Percentiles rank a stretch among this genome's conserved stretches.
Evolutionary conservation across 2,329 filamentous ascomycete genomes (phyloP).

Genomic region (Aspergillus tubingensis): DNA sequence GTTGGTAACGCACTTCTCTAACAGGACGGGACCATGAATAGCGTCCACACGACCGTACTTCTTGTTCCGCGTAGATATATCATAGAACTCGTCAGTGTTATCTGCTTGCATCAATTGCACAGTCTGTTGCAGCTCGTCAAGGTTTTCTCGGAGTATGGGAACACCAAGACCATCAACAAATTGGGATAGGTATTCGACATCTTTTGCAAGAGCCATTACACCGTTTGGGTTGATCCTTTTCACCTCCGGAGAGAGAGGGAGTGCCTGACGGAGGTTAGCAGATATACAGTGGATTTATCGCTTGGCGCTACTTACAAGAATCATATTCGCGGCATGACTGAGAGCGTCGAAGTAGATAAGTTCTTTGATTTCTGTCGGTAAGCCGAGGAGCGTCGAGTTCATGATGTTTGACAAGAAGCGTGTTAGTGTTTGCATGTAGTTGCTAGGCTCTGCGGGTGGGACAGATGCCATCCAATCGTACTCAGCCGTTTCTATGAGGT

Average conservation of each 20-base stretch:
- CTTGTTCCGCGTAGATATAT: constrained; percentile 83
- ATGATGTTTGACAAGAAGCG: constrained; percentile 94
- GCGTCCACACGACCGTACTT: constrained; percentile 93
- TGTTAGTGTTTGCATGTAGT: constrained; percentile 94
- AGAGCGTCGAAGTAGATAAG: constrained; percentile 97
- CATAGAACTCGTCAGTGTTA: constrained; percentile 96
- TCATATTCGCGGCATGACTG: constrained; percentile 83
- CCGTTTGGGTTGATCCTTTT: constrained; percentile 86
- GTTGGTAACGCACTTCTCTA: constrained; percentile 74
- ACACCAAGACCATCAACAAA: constrained; percentile 89
- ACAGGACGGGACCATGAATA: constrained; percentile 78
- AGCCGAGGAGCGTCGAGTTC: constrained; percentile 85
- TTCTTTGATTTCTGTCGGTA: constrained; percentile 96
- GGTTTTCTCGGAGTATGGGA: constrained; percentile 80
- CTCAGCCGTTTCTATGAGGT: constrained; percentile 93
- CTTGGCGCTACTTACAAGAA: constrained; percentile 60
- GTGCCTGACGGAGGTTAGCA: constrained; percentile 52
- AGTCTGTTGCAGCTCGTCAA: constrained; percentile 93
- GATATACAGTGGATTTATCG: background rate
- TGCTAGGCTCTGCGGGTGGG: constrained; percentile 72
- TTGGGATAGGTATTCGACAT: constrained; percentile 78
- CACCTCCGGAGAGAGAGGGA: constrained; percentile 77
- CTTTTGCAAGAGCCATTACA: constrained; percentile 75
- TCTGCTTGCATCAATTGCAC: constrained; percentile 81
- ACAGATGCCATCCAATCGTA: constrained; percentile 80